These are phyloP conservation scores for Claviceps spartinae DNA, from an alignment of 2,329 filamentous ascomycete genomes.

Conservation along the genomic window DNA sequence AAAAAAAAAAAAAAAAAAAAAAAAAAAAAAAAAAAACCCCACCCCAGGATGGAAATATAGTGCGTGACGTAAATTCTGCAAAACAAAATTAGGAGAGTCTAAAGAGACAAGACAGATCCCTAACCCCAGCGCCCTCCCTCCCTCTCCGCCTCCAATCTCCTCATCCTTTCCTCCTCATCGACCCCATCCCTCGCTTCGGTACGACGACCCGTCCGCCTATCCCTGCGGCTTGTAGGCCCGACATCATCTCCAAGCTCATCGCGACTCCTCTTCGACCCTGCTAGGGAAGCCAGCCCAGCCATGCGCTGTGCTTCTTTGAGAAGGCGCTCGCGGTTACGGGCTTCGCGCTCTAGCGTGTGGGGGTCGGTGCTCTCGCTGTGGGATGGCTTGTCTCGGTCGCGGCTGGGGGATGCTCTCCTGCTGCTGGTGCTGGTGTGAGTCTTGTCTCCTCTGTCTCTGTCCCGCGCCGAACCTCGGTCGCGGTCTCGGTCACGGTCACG, in stretches of 20 bases:
- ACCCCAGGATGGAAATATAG: too few relatives aligned
- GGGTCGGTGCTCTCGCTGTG: slow-evolving; percentile 28
- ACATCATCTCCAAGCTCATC: slow-evolving; percentile 29
- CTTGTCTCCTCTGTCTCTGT: slow-evolving; percentile 16
- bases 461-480: slow-evolving; percentile 12
- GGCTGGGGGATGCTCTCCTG: slow-evolving; percentile 20
- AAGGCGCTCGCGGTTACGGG: slow-evolving; percentile 50
- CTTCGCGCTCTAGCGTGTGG: slow-evolving; percentile 58
- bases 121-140: slow-evolving; percentile 39
- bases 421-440: slow-evolving; percentile 23
- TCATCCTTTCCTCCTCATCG: slow-evolving; percentile 39
- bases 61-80: too few relatives aligned
- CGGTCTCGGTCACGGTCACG: slow-evolving; percentile 16
- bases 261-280: slow-evolving; percentile 36
- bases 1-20: too few relatives aligned
- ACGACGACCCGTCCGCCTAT: slow-evolving; percentile 30
- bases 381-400: slow-evolving; percentile 22
- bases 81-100: too few relatives aligned
- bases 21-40: too few relatives aligned
- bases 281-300: slow-evolving; percentile 35
- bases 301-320: slow-evolving; percentile 56
- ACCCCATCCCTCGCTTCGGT: slow-evolving; percentile 34
- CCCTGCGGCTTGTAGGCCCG: slow-evolving; percentile 21
- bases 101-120: neutral
- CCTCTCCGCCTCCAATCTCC: slow-evolving; percentile 44